Evolutionary conservation across 495 filamentous ascomycete genomes (phyloP), one percentile per base, ranked within the genome.

Genomic region (Penicillium egyptiacum): DNA sequence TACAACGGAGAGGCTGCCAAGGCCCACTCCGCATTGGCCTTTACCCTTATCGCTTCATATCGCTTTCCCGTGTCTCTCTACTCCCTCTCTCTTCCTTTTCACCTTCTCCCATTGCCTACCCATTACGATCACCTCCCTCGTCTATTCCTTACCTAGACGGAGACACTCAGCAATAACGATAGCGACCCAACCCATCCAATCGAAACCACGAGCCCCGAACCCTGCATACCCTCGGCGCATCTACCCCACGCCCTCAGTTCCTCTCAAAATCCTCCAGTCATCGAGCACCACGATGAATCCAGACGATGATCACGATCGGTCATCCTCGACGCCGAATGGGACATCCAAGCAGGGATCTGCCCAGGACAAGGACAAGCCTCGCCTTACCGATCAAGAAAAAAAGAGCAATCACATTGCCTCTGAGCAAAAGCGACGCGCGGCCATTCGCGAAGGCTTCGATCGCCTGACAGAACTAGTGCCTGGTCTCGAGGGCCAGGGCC

Each of bases 341-440:
- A 90, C 51, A 72, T 93, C 71, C 16, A 73, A 70, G 39, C 71
- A 70, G 12, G 61, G 55, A 39, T 60, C 74, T 8, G 84, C 86
- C 54, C 64, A 67, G 39, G 75, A 77, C 16, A 76, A 79, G 45
- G 86, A 89, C 28, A 86, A 85, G 61, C 88, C 88, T n/a, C 85
- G 90, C 19, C 78, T 96, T 53, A 91, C 88, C 4, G 89, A 92
- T 53, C 82, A 88, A 57, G 88, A 96, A 69, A 96, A 94, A 78
- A 95, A 94, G 73, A 84, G 84, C 58, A 96, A 96, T 62, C 92
- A 96, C 66, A 94, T 96, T 61, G 84, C 83, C 9, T 92, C 88
- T 1, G 92, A 97, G 70, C 88, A 95, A 69, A 96, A 96, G 72
- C 87, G 92, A 12, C 86, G 92, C 30, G 83, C 88, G 61, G 88